Conservation (phyloP, 805 yeast species). For the Nakazawaea anatomiae region DNA sequence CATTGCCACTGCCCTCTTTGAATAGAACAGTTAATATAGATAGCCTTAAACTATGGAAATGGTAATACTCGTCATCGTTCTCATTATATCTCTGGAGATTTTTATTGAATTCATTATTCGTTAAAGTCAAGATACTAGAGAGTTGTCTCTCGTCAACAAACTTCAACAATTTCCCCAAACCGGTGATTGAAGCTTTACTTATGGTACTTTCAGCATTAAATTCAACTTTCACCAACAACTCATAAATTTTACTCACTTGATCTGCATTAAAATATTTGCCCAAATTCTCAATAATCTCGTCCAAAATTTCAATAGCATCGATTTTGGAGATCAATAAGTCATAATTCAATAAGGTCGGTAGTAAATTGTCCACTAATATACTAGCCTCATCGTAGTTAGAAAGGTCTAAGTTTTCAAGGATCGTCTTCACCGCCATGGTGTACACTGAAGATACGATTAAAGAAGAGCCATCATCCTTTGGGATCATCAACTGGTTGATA, state of each 20-base stretch:
- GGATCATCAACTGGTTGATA: conserved; percentile 17
- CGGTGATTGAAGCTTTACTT: conserved; percentile 36
- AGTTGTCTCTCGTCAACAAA: conserved; percentile 18
- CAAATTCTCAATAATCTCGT: conserved; percentile 46
- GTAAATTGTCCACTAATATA: conserved; percentile 27
- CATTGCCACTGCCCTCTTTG: conserved; percentile 5
- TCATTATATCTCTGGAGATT: background rate
- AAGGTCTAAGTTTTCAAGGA: conserved; percentile 29
- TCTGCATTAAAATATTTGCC: conserved; percentile 21
- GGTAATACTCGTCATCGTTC: background rate
- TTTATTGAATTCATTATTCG: conserved; percentile 12
- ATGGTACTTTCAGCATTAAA: conserved; percentile 37
- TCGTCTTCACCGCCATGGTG: conserved; percentile 44
- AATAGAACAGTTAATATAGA: conserved; percentile 10
- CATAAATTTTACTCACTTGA: conserved; percentile 19
- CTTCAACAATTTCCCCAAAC: conserved; percentile 28
- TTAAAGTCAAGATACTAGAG: conserved; percentile 14
- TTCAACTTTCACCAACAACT: conserved; percentile 27
- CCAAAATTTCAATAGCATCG: conserved; percentile 56
- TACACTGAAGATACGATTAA: conserved; percentile 43
- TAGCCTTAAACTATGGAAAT: conserved; percentile 5
- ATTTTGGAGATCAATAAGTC: conserved; percentile 24
- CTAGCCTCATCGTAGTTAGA: conserved; percentile 12
- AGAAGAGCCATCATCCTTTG: conserved; percentile 13
- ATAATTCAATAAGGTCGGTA: conserved; percentile 31